Base-by-base conservation (phyloP, 257 asterid genomes). In the Fraxinus americana region DNA sequence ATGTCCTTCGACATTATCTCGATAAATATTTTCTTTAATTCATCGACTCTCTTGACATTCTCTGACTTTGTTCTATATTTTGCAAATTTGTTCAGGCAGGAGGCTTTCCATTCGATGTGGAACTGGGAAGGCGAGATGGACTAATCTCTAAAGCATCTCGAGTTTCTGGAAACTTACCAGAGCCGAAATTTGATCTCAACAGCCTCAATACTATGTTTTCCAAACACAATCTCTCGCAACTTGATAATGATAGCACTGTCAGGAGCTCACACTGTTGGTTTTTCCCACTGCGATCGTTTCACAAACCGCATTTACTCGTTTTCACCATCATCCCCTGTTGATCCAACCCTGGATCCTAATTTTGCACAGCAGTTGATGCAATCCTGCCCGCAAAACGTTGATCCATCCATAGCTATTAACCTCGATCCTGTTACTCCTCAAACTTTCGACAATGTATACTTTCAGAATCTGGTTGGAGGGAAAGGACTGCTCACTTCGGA, bases 81-180 rank as follows among this genome's bases (percentile, higher is more conserved):
- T 66, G 67, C 50, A 61, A 52, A 63, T 29, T 34, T 25, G 69
- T 76, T 75, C 88, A 90, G 97, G 91, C 89, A 0, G 97, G 97
- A 77, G 96, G 97, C 1, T 91, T 92, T 12, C 41, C 83, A 0
- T 92, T 83, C 86, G 81, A 69, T 14, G 94, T 92, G 0, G 96
- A 91, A 73, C 19, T 90, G 76, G 97, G 97, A 16, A 91, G 97
- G 72, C 90, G 90, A 2, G 97, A 91, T 32, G 97, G 97, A 5
- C 79, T 80, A 0, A 29, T 86, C 21, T 92, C 97, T 16, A 50
- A 12, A 68, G 90, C 92, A 12, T 86, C 92, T 6, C 81, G 83
- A 45, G 97, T 92, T 4, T 71, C 87, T 0, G 92, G 92, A 67
- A 84, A 85, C 25, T 75, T 92, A 74, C 97, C 97, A 1, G 88